phyloP scores from a whole-genome alignment of 23 red algal species.

The Gracilariopsis chorda region DNA sequence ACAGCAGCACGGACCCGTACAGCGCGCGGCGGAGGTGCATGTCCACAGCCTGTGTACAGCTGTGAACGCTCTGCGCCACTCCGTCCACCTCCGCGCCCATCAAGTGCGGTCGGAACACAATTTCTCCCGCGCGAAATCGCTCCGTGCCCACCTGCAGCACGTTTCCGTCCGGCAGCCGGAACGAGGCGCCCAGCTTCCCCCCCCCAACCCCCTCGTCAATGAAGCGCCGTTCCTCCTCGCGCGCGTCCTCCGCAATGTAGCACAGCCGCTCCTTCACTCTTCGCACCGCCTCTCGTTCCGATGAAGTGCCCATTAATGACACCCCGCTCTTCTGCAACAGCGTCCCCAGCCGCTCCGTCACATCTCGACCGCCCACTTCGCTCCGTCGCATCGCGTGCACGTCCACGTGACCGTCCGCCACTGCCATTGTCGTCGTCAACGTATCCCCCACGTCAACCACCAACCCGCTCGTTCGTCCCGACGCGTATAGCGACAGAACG shows the following conservation, averaged over 20 bases:
- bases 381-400: conserved; percentile 24
- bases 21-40: conserved; percentile 19
- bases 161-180: conserved; percentile 47
- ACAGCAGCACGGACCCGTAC: conserved; percentile 47
- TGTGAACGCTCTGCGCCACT: not conserved
- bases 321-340: conserved; percentile 50
- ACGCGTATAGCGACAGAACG: conserved; percentile 58
- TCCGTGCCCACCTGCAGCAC: conserved; percentile 45
- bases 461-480: conserved; percentile 46
- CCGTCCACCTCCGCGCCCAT: conserved; percentile 51
- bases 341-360: conserved; percentile 39
- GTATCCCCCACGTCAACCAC: conserved; percentile 67
- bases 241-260: conserved; percentile 32
- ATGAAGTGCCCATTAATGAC: conserved; percentile 16
- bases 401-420: conserved; percentile 34
- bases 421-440: conserved; percentile 5
- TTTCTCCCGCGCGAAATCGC: conserved; percentile 61
- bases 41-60: conserved; percentile 14
- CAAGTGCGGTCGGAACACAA: conserved; percentile 40
- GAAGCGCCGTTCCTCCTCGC: conserved; percentile 34
- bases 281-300: conserved; percentile 37
- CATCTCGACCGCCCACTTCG: conserved; percentile 61
- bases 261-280: conserved; percentile 42
- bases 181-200: not conserved
- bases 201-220: not conserved